Evolutionary conservation across 345 rosid genomes (phyloP), one percentile per base, ranked within the genome.

Genomic region (Melaleuca alternifolia): DNA sequence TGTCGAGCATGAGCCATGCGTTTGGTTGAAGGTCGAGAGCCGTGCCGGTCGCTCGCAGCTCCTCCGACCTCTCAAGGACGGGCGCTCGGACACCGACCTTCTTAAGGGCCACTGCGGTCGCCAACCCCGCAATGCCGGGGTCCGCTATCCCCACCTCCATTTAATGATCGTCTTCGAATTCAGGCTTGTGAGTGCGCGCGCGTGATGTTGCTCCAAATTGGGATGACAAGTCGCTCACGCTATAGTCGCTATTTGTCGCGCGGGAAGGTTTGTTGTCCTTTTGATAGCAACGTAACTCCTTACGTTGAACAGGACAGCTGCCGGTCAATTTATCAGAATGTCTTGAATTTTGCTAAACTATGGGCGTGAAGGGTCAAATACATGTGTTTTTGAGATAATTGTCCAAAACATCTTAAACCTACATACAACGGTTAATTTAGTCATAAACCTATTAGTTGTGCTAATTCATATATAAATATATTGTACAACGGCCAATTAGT

Each of bases 1-100:
- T 89, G 41, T 93, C 92, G 24, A 93, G 92, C 6, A 91, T 92
- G 8, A 86, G 86, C 93, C 92, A 91, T 4, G 88, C 92, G 56
- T 91, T 91, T 5, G 92, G 88, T n/a, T 41, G 52, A 16, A 91
- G 90, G 12, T 41, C 84, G 6, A 93, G 24, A 20, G 90, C 92
- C 1, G 91, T 81, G 1, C 93, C 93, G 2, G 90, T 85, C 86
- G 87, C 37, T 61, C 92, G 84, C 6, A 91, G 88, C 65, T 48
- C 85, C 0, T 89, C 84, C 1, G 89, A 71, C 85, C 87, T 89
- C 88, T 93, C 92, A 2, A 92, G 56, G 6, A 92, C 86, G 76
- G 91, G 37, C n/a, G 90, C 84, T 85, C 46, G 50, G 26, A 90
- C 51, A 30, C 93, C 90, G 1, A 91, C 88, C 86, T 86, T 89